A percentile compares a stretch with the other conserved stretches of the same genome.
These are phyloP conservation scores for Neophaeococcomyces aloes DNA, from an alignment of 2,329 filamentous ascomycete genomes.

Conservation along the genomic window DNA sequence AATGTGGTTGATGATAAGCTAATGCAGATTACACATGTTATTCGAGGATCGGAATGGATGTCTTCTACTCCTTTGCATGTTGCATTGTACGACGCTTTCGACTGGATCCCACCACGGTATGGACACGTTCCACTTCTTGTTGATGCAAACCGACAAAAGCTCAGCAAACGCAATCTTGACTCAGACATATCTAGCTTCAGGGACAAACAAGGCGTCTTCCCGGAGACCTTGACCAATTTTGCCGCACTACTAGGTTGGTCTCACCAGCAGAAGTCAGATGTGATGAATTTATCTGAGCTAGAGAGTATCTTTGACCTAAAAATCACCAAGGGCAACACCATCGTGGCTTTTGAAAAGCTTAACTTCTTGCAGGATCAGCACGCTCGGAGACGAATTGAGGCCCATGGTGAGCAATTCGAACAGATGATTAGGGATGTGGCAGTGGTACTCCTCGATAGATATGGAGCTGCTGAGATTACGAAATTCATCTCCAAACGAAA, in stretches of 20 bases:
- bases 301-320: constrained; percentile 66
- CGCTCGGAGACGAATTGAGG: constrained; percentile 39
- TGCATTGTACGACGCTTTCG: constrained; percentile 64
- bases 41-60: constrained; percentile 92
- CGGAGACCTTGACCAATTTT: constrained; percentile 65
- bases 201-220: constrained; percentile 48
- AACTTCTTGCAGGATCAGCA: constrained; percentile 67
- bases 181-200: constrained; percentile 50
- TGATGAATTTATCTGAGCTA: constrained; percentile 61
- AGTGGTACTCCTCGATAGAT: constrained; percentile 15
- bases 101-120: constrained; percentile 63
- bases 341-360: constrained; percentile 70
- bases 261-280: constrained; percentile 55
- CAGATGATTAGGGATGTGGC: constrained; percentile 28
- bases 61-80: constrained; percentile 76
- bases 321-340: constrained; percentile 84
- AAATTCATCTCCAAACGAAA: constrained; percentile 21
- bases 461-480: constrained; percentile 14
- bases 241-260: constrained; percentile 78
- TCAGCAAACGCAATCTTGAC: constrained; percentile 74
- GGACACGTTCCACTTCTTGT: constrained; percentile 70
- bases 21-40: constrained; percentile 93
- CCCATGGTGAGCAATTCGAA: constrained; percentile 34
- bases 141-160: constrained; percentile 58
- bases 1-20: constrained; percentile 94